Conservation (phyloP, 2,329 filamentous ascomycete species). For the Rhynchosporium agropyri region DNA sequence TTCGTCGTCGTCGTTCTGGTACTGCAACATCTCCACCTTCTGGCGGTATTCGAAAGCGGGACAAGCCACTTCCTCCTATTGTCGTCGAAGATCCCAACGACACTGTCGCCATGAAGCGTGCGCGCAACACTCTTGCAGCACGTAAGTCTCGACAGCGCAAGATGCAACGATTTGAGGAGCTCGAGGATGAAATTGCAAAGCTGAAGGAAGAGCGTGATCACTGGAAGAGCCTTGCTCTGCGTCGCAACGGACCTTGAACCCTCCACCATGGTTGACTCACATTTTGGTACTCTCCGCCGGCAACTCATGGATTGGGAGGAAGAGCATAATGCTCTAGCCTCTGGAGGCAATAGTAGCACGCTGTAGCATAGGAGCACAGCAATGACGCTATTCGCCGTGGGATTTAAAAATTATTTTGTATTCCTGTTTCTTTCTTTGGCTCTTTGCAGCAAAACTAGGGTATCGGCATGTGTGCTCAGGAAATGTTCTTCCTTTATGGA, state of each 20-base stretch:
- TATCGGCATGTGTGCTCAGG: conserved; percentile 15
- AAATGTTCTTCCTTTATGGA: conserved; percentile 18
- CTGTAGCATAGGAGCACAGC: conserved; percentile 33
- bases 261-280: conserved; percentile 30
- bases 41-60: conserved; percentile 72
- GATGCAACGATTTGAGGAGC: conserved; percentile 71
- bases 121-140: conserved; percentile 89
- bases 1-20: conserved; percentile 50
- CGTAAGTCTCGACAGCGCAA: conserved; percentile 92
- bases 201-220: conserved; percentile 67
- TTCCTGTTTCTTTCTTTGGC: conserved; percentile 21
- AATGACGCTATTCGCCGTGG: conserved; percentile 39
- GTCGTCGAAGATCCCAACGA: conserved; percentile 74
- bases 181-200: conserved; percentile 74
- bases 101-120: conserved; percentile 84
- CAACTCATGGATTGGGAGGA: conserved; percentile 42
- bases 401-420: conserved; percentile 33
- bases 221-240: conserved; percentile 54
- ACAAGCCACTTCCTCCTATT: conserved; percentile 81
- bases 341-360: conserved; percentile 40
- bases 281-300: conserved; percentile 36
- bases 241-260: conserved; percentile 15
- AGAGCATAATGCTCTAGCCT: conserved; percentile 35
- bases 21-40: conserved; percentile 69
- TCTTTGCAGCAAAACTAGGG: conserved; percentile 9